A percentile compares a stretch with the other conserved stretches of the same genome.
Evolutionary conservation across 2,329 filamentous ascomycete genomes (phyloP).

Genomic region (Davidsoniella neocaledoniae): DNA sequence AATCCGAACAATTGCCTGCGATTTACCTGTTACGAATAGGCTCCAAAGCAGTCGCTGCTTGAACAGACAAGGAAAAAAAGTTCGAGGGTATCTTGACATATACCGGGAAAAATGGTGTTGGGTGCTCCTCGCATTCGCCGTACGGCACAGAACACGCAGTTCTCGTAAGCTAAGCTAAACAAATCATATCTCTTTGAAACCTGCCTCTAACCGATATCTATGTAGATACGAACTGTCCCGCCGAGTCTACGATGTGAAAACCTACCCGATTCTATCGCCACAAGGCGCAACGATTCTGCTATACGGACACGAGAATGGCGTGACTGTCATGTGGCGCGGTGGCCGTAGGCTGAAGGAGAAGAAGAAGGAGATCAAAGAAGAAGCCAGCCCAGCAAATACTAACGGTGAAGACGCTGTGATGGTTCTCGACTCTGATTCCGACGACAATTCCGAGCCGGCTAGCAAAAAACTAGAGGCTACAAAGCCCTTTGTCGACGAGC

Average conservation of each 20-base stretch:
- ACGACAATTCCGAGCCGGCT: conserved; percentile 29
- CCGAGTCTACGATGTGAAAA: conserved; percentile 41
- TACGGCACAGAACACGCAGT: conserved; percentile 31
- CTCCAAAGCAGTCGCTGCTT: too few species aligned
- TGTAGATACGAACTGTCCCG: conserved; percentile 41
- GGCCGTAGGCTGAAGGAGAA: conserved; percentile 39
- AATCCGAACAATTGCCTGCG: too few species aligned
- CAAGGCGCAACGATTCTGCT: conserved; percentile 47
- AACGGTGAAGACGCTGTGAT: conserved; percentile 41
- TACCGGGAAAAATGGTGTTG: conserved; percentile 19
- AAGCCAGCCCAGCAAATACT: conserved; percentile 25
- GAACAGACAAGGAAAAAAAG: too few species aligned
- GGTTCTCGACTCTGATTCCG: conserved; percentile 43
- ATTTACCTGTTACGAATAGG: too few species aligned
- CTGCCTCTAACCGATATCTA: conserved; percentile 8
- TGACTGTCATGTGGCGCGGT: conserved; percentile 45
- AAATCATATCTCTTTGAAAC: background rate
- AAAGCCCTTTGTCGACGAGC: conserved; percentile 31
- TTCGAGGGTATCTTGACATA: background rate
- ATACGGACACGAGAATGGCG: conserved; percentile 46
- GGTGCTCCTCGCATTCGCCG: conserved; percentile 27
- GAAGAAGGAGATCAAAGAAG: conserved; percentile 19
- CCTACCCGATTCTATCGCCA: conserved; percentile 43
- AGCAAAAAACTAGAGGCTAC: conserved; percentile 15
- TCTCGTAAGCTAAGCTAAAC: conserved; percentile 23